Evolutionary conservation across 306 rosid species (phyloP).

Genomic region (Chamaecrista fasciculata): DNA sequence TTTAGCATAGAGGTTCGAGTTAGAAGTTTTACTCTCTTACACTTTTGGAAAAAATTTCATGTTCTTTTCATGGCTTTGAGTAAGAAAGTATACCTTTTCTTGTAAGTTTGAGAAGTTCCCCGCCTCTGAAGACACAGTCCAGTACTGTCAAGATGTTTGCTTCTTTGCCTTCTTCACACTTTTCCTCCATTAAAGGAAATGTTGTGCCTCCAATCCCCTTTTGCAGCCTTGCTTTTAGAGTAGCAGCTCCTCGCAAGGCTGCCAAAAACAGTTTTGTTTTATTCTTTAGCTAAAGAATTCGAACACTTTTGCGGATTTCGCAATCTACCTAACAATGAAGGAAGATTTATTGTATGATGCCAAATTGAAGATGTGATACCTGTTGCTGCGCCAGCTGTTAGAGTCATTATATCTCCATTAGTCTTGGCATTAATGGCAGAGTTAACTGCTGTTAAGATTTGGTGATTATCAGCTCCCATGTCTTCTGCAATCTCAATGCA

Average conservation of each 20-base stretch:
- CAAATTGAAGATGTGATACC: slow-evolving; percentile 36
- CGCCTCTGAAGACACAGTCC: slow-evolving; percentile 68
- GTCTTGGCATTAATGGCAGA: slow-evolving; percentile 87
- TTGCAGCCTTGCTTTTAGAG: slow-evolving; percentile 66
- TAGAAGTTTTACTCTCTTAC: slow-evolving; percentile 2
- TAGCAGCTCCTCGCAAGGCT: slow-evolving; percentile 89
- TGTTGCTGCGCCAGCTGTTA: slow-evolving; percentile 96
- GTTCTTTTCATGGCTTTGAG: background rate
- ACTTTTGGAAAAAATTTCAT: background rate
- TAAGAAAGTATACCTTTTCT: slow-evolving; percentile 68
- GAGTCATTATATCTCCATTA: slow-evolving; percentile 89
- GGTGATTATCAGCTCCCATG: slow-evolving; percentile 87
- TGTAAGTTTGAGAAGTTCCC: slow-evolving; percentile 91
- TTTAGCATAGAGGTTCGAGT: slow-evolving; percentile 15
- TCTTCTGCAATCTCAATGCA: slow-evolving; percentile 98
- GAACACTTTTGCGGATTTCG: background rate
- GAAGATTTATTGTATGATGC: background rate
- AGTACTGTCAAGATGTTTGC: slow-evolving; percentile 53
- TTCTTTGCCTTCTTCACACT: slow-evolving; percentile 58
- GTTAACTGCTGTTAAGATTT: slow-evolving; percentile 61
- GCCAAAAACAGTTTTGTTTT: slow-evolving; percentile 19
- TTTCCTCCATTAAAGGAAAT: slow-evolving; percentile 58
- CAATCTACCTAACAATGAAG: slow-evolving; percentile 11
- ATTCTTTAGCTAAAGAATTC: background rate
- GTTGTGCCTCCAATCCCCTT: slow-evolving; percentile 62